Base-by-base conservation (phyloP, 768 basidiomycete genomes). In the Infundibulicybe gibba region DNA sequence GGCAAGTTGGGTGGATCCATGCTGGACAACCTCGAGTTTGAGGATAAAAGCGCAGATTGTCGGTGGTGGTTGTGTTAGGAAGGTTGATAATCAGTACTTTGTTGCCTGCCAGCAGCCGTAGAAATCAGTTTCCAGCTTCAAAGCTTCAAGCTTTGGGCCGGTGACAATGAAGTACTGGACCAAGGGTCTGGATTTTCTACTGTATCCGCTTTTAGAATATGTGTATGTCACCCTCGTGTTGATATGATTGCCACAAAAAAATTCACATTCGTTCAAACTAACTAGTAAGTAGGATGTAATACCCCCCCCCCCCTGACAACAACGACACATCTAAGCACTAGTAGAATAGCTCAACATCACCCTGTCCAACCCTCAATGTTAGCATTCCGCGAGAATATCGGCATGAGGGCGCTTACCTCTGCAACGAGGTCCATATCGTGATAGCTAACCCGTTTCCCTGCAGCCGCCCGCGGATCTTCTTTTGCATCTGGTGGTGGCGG, bases 351-450 rank as follows among this genome's bases (percentile, higher is more conserved):
- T 83, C 81, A 58, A 80, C 79, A 63, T 81, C 85, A 33, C 79
- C 85, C 75, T 76, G 52, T 30, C 52, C 48, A 34, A 43, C 49
- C 40, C 54, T 48, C 50, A 53, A 20, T 38, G 37, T 55, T 43
- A 55, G 51, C 44, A 41, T 43, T 40, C 49, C 45, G 47, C 32
- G 31, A 19, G 48, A 31, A 38, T 38, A 41, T n/a, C 43, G 40
- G 45, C 45, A 50, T 48, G 47, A 48, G 51, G 32, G 39, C 35
- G 55, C 58, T 38, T 45, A 77, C 83, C 75, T 89, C 89, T 21
- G 91, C 89, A 54, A 92, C 90, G 63, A 88, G 71, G 71, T 97
- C 94, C 84, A 97, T 90, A 67, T 97, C 94, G 62, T 92, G 85
- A 61, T 97, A 97, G 68, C 90, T 93, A 46, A 97, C 83, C 65